phyloP scores from a whole-genome alignment of 2,329 filamentous ascomycete genomes.

The Neobulgaria alba region DNA sequence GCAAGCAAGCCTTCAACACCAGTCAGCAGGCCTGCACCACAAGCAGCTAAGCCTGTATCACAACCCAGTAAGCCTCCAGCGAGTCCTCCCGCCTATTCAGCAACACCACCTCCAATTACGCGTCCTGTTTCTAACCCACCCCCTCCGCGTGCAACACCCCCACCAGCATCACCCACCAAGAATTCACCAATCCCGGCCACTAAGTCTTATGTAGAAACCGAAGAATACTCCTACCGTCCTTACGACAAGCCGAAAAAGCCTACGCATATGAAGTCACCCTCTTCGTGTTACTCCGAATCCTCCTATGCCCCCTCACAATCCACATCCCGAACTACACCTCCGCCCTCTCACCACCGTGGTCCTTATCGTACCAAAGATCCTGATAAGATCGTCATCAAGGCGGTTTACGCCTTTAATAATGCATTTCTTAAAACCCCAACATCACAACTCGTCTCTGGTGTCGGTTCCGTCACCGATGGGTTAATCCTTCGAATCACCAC shows the following conservation, averaged over 20 bases:
- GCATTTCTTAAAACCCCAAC: conserved; percentile 80
- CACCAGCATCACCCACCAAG: conserved; percentile 26
- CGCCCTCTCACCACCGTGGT: conserved; percentile 60
- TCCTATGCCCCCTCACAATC: conserved; percentile 81
- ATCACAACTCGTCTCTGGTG: conserved; percentile 80
- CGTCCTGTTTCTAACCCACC: not conserved
- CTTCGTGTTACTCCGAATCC: conserved; percentile 70
- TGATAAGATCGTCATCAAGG: conserved; percentile 91
- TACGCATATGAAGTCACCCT: conserved; percentile 51
- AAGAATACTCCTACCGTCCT: conserved; percentile 66
- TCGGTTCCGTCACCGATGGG: conserved; percentile 81
- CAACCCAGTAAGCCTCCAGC: too few species aligned
- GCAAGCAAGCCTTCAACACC: conserved; percentile 9
- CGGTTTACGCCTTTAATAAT: conserved; percentile 88
- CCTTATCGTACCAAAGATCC: conserved; percentile 84
- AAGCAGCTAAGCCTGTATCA: not conserved
- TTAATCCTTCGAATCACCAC: conserved; percentile 86
- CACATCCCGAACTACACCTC: conserved; percentile 75
- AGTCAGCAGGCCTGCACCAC: not conserved
- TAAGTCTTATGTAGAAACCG: conserved; percentile 49
- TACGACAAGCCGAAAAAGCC: conserved; percentile 60
- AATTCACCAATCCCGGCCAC: conserved; percentile 40
- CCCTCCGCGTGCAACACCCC: conserved; percentile 13
- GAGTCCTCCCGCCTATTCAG: not conserved
- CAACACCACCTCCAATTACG: not conserved